These are phyloP conservation scores for Blastobotrys attinorum DNA, from an alignment of 805 yeast species.

Conservation along the genomic window DNA sequence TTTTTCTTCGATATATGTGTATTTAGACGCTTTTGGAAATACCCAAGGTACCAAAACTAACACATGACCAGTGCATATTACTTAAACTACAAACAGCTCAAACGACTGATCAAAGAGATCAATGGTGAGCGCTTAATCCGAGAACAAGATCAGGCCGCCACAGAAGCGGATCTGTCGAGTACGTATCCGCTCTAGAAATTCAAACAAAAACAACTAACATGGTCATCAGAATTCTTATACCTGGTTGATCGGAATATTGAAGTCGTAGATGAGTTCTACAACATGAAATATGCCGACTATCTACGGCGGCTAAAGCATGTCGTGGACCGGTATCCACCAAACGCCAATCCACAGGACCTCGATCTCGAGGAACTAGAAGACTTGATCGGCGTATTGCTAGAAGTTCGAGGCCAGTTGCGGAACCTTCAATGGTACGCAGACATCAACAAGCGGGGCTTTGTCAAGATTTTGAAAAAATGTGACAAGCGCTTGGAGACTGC, in stretches of 20 bases:
- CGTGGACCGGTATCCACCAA: conserved; percentile 27
- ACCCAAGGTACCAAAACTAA: too few species aligned
- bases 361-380: conserved; percentile 56
- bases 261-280: conserved; percentile 71
- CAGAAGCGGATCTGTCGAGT: conserved; percentile 15
- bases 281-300: conserved; percentile 65
- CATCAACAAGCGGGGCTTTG: conserved; percentile 80
- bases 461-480: conserved; percentile 79
- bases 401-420: conserved; percentile 64
- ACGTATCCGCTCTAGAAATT: background rate
- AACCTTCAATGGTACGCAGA: conserved; percentile 93
- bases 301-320: conserved; percentile 50
- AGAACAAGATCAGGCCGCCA: background rate
- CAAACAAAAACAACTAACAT: background rate
- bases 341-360: conserved; percentile 20
- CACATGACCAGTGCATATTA: conserved; percentile 42
- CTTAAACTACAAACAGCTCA: conserved; percentile 77
- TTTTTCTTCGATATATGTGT: too few species aligned
- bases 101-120: conserved; percentile 63
- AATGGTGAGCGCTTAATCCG: conserved; percentile 29
- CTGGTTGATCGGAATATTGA: conserved; percentile 76
- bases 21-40: too few species aligned
- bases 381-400: conserved; percentile 58
- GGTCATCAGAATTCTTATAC: conserved; percentile 57
- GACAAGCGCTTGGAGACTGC: conserved; percentile 72